Evolutionary conservation across 768 basidiomycete genomes (phyloP).

Genomic region (Hericium erinaceus): DNA sequence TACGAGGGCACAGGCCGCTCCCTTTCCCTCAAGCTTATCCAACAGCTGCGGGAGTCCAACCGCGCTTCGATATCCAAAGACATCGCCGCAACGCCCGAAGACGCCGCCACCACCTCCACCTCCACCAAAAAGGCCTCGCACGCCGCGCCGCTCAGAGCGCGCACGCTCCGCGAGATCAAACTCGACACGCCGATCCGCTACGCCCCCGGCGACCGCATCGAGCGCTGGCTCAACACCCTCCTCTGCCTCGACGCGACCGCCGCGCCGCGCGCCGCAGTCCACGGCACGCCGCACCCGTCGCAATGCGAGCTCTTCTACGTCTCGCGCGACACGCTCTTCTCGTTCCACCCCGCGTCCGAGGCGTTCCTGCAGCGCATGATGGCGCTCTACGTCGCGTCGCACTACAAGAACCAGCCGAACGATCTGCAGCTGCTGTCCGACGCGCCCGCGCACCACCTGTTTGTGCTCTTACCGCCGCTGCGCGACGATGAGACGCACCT

Average conservation of each 20-base stretch:
- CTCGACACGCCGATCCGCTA: slow-evolving; percentile 95
- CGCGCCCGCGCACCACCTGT: slow-evolving; percentile 93
- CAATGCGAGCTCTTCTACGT: slow-evolving; percentile 94
- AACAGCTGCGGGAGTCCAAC: slow-evolving; percentile 90
- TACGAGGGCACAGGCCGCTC: slow-evolving; percentile 99
- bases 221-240: slow-evolving; percentile 87
- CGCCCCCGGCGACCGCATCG: slow-evolving; percentile 74
- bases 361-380: slow-evolving; percentile 97
- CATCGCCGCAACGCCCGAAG: slow-evolving; percentile 23
- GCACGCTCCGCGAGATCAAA: slow-evolving; percentile 86
- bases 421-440: slow-evolving; percentile 97
- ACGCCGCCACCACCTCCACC: slow-evolving; percentile 32
- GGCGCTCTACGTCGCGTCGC: slow-evolving; percentile 93
- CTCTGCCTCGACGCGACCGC: slow-evolving; percentile 87
- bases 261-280: slow-evolving; percentile 37
- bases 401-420: slow-evolving; percentile 99
- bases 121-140: slow-evolving; percentile 43
- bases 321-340: slow-evolving; percentile 92
- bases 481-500: slow-evolving; percentile 84
- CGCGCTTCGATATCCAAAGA: slow-evolving; percentile 71
- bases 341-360: slow-evolving; percentile 95
- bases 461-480: slow-evolving; percentile 89
- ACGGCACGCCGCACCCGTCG: slow-evolving; percentile 91
- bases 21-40: slow-evolving; percentile 93
- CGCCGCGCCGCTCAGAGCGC: slow-evolving; percentile 55